Percentiles rank a stretch among this genome's conserved stretches.
phyloP scores from a whole-genome alignment of 352 stramenopile species.

The Thalassiosira exigua region DNA sequence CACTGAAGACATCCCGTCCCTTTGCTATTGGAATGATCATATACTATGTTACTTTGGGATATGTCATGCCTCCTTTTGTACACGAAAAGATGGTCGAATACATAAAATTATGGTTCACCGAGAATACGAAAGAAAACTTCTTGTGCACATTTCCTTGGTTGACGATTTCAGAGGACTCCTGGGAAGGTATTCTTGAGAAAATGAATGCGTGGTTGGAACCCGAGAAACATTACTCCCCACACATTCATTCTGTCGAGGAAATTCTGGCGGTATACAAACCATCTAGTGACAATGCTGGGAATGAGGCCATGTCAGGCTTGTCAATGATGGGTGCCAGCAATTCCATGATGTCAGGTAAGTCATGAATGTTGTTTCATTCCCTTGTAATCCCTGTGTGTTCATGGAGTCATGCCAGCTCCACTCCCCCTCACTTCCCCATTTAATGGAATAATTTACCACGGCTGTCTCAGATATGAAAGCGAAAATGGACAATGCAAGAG shows the following conservation, averaged over 20 bases:
- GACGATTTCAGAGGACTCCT: slow-evolving; percentile 15
- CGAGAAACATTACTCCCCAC: slow-evolving; percentile 17
- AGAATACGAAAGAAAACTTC: slow-evolving; percentile 22
- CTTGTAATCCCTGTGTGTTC: too few relatives aligned
- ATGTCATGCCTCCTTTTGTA: slow-evolving; percentile 23
- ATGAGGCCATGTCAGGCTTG: slow-evolving; percentile 2
- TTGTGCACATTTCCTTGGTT: slow-evolving; percentile 23
- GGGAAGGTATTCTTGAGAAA: slow-evolving; percentile 11
- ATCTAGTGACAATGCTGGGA: background rate
- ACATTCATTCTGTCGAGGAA: slow-evolving; percentile 3
- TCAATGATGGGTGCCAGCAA: slow-evolving; percentile 8
- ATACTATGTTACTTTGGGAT: slow-evolving; percentile 25
- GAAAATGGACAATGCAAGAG: slow-evolving; percentile 19
- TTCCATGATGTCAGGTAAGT: slow-evolving; percentile 19
- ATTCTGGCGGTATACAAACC: slow-evolving; percentile 13
- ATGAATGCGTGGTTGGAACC: slow-evolving; percentile 35
- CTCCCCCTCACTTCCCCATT: too few relatives aligned
- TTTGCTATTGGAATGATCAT: slow-evolving; percentile 26
- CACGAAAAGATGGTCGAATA: slow-evolving; percentile 31
- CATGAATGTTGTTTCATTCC: slow-evolving; percentile 13
- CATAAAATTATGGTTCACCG: slow-evolving; percentile 35
- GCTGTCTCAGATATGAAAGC: too few relatives aligned
- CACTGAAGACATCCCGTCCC: slow-evolving; percentile 2
- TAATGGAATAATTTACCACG: too few relatives aligned
- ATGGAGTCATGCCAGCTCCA: too few relatives aligned